A percentile compares a stretch with the other conserved stretches of the same genome.
Conservation (phyloP, 192 early-diverging fungal species). For the Entomortierella beljakovae region DNA sequence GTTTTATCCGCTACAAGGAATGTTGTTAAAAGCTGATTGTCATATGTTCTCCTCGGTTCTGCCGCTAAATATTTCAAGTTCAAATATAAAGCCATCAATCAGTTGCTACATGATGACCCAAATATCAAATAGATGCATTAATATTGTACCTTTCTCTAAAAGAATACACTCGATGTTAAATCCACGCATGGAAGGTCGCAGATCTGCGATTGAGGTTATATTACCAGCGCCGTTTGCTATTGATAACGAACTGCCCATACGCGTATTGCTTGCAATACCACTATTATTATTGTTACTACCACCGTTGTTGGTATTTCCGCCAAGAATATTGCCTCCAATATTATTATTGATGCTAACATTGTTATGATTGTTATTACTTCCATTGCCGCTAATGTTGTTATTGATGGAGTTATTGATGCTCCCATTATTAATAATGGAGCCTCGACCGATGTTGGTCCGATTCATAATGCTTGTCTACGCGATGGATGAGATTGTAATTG, state of each 20-base stretch:
- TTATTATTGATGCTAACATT: background rate
- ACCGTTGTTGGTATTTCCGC: background rate
- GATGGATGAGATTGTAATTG: background rate
- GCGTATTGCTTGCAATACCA: background rate
- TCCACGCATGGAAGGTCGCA: constrained; percentile 68
- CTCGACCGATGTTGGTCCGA: constrained; percentile 12
- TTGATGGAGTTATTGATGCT: background rate
- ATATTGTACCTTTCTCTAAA: constrained; percentile 61
- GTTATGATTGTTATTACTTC: constrained; percentile 2
- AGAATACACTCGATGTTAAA: constrained; percentile 76
- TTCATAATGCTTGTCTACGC: constrained; percentile 3
- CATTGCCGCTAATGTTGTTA: background rate
- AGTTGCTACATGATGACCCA: background rate
- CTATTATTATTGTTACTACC: background rate
- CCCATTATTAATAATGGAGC: background rate
- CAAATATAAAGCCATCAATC: background rate
- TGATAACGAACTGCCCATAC: background rate
- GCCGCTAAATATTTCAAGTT: constrained; percentile 1
- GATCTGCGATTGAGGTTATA: constrained; percentile 52
- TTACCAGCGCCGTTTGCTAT: constrained; percentile 31
- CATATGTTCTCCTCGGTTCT: constrained; percentile 37
- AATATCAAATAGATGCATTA: background rate
- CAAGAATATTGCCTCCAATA: background rate
- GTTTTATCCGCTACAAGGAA: constrained; percentile 71
- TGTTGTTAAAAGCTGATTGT: constrained; percentile 66